These are phyloP conservation scores for Aspergillus nanangensis DNA, from an alignment of 495 filamentous ascomycete species.

Conservation along the genomic window DNA sequence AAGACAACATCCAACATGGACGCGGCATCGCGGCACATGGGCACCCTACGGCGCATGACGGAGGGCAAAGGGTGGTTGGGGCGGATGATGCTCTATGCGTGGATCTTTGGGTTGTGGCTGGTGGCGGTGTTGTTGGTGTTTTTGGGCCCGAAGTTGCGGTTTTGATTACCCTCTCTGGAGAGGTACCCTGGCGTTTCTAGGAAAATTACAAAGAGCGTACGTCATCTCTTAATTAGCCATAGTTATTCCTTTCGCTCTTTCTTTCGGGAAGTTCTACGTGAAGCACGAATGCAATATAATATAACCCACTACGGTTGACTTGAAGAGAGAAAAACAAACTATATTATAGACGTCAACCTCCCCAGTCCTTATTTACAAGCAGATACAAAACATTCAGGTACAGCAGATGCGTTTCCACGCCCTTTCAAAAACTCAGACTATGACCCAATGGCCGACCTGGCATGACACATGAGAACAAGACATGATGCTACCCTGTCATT, in stretches of 20 bases:
- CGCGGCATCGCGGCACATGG: constrained; percentile 69
- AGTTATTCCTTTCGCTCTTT: no score
- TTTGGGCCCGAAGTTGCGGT: constrained; percentile 79
- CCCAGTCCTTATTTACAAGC: background rate
- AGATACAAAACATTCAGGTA: constrained; percentile 12
- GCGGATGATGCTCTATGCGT: constrained; percentile 74
- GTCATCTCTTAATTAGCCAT: no score
- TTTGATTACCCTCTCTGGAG: constrained; percentile 42
- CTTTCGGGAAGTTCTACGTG: no score
- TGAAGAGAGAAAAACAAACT: no score
- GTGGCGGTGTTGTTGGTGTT: constrained; percentile 71
- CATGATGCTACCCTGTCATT: constrained; percentile 37
- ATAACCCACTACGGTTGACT: no score
- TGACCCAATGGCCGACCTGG: constrained; percentile 36
- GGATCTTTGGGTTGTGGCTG: constrained; percentile 76
- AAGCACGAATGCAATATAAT: no score
- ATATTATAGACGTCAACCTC: background rate
- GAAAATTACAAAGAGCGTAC: no score
- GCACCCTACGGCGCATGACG: constrained; percentile 63
- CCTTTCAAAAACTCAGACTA: constrained; percentile 28
- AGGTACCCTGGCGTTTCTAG: no score
- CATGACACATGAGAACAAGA: constrained; percentile 42
- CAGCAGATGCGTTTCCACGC: constrained; percentile 20
- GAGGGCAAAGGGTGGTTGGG: constrained; percentile 89
- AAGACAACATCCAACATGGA: constrained; percentile 70